phyloP scores from a whole-genome alignment of 208 protist species.

The Crithidia thermophila region DNA sequence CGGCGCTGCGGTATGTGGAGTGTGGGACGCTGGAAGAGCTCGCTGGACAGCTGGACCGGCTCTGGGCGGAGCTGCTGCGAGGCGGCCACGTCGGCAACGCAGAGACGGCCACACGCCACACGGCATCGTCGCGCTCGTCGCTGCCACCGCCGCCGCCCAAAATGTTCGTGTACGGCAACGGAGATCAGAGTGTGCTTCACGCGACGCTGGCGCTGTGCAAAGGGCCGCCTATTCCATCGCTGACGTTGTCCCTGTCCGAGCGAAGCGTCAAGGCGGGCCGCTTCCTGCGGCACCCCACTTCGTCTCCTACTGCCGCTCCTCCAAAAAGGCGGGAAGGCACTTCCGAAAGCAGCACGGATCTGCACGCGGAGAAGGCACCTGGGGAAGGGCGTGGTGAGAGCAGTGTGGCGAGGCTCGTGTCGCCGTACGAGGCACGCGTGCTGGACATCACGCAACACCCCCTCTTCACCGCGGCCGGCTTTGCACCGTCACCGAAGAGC shows the following conservation, averaged over 20 bases:
- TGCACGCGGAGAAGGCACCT: too few species aligned
- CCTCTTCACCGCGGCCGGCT: conserved; percentile 63
- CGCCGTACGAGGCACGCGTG: conserved; percentile 51
- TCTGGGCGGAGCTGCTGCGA: conserved; percentile 38
- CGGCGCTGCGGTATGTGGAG: conserved; percentile 24
- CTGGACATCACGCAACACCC: conserved; percentile 66
- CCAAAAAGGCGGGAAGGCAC: too few species aligned
- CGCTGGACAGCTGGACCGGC: conserved; percentile 20
- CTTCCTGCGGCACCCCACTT: not conserved
- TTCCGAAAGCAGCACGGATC: too few species aligned
- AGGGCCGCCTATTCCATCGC: not conserved
- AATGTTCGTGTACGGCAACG: conserved; percentile 67
- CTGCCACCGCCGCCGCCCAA: conserved; percentile 17
- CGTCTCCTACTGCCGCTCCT: not conserved
- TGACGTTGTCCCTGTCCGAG: not conserved
- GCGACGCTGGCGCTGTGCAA: conserved; percentile 39
- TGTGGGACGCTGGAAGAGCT: conserved; percentile 43
- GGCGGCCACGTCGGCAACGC: too few species aligned
- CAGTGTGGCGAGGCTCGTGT: conserved; percentile 26
- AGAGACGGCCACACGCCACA: not conserved
- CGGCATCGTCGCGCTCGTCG: not conserved
- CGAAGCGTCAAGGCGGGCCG: not conserved
- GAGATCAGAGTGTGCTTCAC: conserved; percentile 53
- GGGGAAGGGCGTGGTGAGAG: not conserved
- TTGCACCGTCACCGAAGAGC: conserved; percentile 32